phyloP scores from a whole-genome alignment of 1,139 yeast genomes.

The Yamadazyma oceani region DNA sequence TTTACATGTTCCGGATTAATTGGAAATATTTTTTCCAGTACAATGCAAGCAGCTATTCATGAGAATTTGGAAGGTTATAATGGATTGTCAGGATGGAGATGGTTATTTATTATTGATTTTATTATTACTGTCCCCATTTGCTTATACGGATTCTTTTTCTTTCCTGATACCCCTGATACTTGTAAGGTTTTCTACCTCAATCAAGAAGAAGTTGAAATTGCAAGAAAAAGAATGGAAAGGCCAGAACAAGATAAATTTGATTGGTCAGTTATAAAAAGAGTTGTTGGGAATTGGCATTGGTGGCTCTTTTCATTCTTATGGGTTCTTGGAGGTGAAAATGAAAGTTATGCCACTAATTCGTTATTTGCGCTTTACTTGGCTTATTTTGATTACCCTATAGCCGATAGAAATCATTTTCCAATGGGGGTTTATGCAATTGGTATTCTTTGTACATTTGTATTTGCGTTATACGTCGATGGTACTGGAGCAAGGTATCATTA shows the following conservation, averaged over 20 bases:
- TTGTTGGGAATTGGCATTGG: constrained; percentile 59
- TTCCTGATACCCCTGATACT: constrained; percentile 60
- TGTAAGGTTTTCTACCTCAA: constrained; percentile 34
- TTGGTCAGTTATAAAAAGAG: constrained; percentile 46
- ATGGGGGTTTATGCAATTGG: constrained; percentile 60
- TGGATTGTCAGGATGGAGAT: constrained; percentile 40
- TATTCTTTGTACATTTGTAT: constrained; percentile 42
- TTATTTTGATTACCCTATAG: constrained; percentile 42
- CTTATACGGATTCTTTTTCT: constrained; percentile 51
- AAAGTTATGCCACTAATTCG: constrained; percentile 52
- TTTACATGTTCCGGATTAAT: constrained; percentile 54
- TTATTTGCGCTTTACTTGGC: constrained; percentile 54
- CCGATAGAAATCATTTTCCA: constrained; percentile 53
- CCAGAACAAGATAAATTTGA: constrained; percentile 39
- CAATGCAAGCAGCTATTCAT: constrained; percentile 38
- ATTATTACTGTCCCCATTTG: constrained; percentile 47
- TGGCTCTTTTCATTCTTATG: constrained; percentile 54
- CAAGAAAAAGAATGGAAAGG: constrained; percentile 21
- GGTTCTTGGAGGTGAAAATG: constrained; percentile 62
- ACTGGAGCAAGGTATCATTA: constrained; percentile 53
- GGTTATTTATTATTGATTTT: constrained; percentile 41
- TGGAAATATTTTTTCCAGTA: constrained; percentile 48
- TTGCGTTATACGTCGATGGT: constrained; percentile 49
- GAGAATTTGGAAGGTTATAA: constrained; percentile 28
- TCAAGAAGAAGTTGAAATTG: constrained; percentile 36